Conservation (phyloP, 2,329 filamentous ascomycete genomes). For the Monosporascus sp. region DNA sequence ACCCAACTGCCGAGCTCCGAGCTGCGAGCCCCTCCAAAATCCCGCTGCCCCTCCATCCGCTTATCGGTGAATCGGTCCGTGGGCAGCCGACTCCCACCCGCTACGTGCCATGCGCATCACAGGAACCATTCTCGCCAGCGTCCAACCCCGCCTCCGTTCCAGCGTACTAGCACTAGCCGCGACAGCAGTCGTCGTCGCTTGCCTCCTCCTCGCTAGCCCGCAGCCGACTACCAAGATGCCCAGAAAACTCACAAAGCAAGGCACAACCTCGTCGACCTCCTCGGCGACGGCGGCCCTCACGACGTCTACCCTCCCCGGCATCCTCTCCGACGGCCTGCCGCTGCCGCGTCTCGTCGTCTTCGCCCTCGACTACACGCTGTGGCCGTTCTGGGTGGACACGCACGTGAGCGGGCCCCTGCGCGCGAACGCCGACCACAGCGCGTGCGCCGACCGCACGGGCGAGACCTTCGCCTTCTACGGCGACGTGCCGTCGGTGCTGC, state of each 20-base stretch:
- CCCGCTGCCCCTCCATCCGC: not conserved
- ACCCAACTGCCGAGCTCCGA: not conserved
- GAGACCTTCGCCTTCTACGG: conserved; percentile 67
- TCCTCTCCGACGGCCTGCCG: conserved; percentile 54
- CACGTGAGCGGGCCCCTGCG: conserved; percentile 73
- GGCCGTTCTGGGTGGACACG: conserved; percentile 97
- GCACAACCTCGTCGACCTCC: conserved; percentile 11
- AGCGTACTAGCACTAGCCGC: not conserved
- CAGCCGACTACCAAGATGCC: conserved; percentile 5
- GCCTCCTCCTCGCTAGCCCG: not conserved
- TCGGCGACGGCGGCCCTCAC: conserved; percentile 13
- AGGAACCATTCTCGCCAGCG: too few species aligned
- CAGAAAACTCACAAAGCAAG: conserved; percentile 24
- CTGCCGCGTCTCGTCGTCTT: conserved; percentile 83
- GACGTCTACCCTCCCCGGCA: conserved; percentile 27
- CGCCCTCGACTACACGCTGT: conserved; percentile 97
- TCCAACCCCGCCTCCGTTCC: too few species aligned
- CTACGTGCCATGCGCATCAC: too few species aligned
- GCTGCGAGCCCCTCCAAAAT: not conserved
- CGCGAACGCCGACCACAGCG: conserved; percentile 35
- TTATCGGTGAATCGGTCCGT: not conserved
- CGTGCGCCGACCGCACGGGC: conserved; percentile 48
- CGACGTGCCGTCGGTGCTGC: conserved; percentile 63
- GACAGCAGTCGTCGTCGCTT: not conserved
- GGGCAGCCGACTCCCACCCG: not conserved